These are phyloP conservation scores for Monilinia aucupariae DNA, from an alignment of 2,329 filamentous ascomycete species.

Conservation along the genomic window DNA sequence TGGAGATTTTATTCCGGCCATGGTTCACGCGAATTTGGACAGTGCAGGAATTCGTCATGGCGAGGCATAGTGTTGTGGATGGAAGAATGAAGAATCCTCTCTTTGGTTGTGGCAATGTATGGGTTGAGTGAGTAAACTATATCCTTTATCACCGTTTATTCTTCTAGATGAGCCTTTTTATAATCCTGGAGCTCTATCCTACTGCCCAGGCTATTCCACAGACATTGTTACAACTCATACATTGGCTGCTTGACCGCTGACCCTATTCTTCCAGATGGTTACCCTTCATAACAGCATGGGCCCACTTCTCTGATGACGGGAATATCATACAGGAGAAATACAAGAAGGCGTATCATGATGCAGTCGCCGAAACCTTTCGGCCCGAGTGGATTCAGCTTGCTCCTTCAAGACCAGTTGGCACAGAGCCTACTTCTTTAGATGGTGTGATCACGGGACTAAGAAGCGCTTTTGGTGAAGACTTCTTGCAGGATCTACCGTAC, in stretches of 20 bases:
- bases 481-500: neutral
- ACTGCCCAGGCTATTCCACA: too few species aligned
- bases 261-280: neutral
- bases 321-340: conserved; percentile 6
- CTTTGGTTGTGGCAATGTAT: conserved; percentile 8
- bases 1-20: conserved; percentile 2
- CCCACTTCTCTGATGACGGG: neutral
- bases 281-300: conserved; percentile 11
- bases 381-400: conserved; percentile 2
- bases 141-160: too few species aligned
- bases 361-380: conserved; percentile 7
- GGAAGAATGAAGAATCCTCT: conserved; percentile 12
- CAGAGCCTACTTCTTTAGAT: neutral
- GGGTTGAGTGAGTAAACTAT: neutral
- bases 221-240: too few species aligned
- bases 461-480: neutral
- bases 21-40: conserved; percentile 21
- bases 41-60: conserved; percentile 18
- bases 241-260: neutral
- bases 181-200: neutral
- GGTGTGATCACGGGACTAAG: neutral
- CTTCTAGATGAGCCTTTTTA: too few species aligned
- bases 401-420: neutral
- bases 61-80: neutral
- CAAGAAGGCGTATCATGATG: neutral